Evolutionary conservation across 306 rosid genomes (phyloP).

Genomic region (Ceratonia siliqua): DNA sequence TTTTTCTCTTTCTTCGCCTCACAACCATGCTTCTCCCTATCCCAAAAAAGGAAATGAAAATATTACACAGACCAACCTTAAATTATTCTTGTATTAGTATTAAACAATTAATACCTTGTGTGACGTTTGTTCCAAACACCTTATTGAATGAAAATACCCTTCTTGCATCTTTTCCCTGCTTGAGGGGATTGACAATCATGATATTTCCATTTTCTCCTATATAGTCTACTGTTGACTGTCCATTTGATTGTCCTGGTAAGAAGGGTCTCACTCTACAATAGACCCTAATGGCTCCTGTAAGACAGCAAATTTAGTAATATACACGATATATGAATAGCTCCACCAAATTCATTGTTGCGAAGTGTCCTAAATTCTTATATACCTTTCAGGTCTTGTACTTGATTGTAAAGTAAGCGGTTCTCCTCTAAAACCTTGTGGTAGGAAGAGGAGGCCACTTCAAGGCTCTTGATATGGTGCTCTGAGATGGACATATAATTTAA

Average conservation of each 20-base stretch:
- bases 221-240: constrained; percentile 77
- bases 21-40: neutral
- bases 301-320: constrained; percentile 20
- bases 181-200: constrained; percentile 86
- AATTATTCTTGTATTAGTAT: neutral
- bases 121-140: constrained; percentile 78
- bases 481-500: constrained; percentile 35
- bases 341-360: constrained; percentile 15
- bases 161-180: constrained; percentile 88
- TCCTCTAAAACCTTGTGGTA: constrained; percentile 87
- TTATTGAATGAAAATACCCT: constrained; percentile 87
- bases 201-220: constrained; percentile 95
- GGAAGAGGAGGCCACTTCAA: constrained; percentile 78
- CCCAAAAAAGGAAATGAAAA: neutral
- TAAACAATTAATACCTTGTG: constrained; percentile 69
- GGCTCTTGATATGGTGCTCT: constrained; percentile 73
- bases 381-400: constrained; percentile 98
- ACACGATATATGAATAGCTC: neutral
- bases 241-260: constrained; percentile 68
- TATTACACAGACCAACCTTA: neutral
- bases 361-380: constrained; percentile 8
- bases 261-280: constrained; percentile 96
- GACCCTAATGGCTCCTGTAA: constrained; percentile 86
- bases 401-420: constrained; percentile 84
- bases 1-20: neutral